phyloP scores from a whole-genome alignment of 2,329 filamentous ascomycete genomes.

The Stylonectria norvegica region DNA sequence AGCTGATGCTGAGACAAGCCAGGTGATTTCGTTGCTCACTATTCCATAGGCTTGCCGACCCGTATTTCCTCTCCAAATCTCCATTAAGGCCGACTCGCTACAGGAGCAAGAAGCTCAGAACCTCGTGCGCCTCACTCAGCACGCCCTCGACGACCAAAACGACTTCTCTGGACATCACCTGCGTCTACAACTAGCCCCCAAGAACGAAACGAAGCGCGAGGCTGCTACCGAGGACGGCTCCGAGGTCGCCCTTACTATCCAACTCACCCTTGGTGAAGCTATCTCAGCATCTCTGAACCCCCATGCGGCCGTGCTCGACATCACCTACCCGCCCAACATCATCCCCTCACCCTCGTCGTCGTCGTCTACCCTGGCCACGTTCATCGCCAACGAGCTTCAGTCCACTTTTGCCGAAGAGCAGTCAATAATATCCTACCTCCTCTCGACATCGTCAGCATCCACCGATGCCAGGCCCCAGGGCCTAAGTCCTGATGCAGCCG shows the following conservation, averaged over 20 bases:
- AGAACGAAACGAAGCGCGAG: conserved; percentile 15
- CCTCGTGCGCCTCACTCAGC: conserved; percentile 76
- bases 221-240: conserved; percentile 38
- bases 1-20: conserved; percentile 16
- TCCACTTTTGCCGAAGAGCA: conserved; percentile 84
- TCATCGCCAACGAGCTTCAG: conserved; percentile 74
- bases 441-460: conserved; percentile 53
- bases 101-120: conserved; percentile 65
- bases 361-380: conserved; percentile 70
- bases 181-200: conserved; percentile 42
- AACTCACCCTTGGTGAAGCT: conserved; percentile 62
- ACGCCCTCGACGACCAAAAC: conserved; percentile 80
- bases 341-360: conserved; percentile 64
- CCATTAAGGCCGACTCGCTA: conserved; percentile 66
- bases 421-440: conserved; percentile 73
- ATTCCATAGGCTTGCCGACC: conserved; percentile 71
- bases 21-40: conserved; percentile 2
- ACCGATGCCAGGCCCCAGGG: conserved; percentile 44
- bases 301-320: conserved; percentile 68
- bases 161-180: conserved; percentile 83
- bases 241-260: conserved; percentile 64
- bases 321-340: conserved; percentile 70
- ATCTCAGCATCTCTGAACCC: conserved; percentile 63
- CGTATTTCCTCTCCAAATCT: conserved; percentile 81
- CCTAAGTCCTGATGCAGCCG: conserved; percentile 49